Evolutionary conservation across 1,284 basidiomycete species (phyloP), one percentile per base, ranked within the genome.

Genomic region (Pholiota adiposa): DNA sequence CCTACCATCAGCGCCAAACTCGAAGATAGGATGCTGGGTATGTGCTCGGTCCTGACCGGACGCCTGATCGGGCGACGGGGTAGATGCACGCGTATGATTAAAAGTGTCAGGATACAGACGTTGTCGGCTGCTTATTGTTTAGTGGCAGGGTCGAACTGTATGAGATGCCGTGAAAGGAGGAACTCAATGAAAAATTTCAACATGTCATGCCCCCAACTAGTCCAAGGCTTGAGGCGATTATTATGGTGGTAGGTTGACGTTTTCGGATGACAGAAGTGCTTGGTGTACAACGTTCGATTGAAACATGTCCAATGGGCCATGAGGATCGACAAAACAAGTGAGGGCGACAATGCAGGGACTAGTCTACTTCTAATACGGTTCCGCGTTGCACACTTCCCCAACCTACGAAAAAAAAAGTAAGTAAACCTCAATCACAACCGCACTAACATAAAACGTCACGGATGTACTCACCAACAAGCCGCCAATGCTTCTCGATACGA

Each of bases 401-500:
- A 25, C 81, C 80, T 82, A 54, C 8, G 34, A n/a, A 40, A 54
- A 34, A 38, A 64, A 62, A 23, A 3, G 16, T 51, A 21, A 52
- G 23, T 51, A 51, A 44, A 38, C 4, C 29, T 34, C 31, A 33
- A 31, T n/a, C n/a, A n/a, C n/a, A n/a, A n/a, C n/a, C n/a, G n/a
- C n/a, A n/a, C n/a, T n/a, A n/a, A n/a, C n/a, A n/a, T n/a, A n/a
- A n/a, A n/a, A n/a, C n/a, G n/a, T 16, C 7, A 43, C 46, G 16
- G 19, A 5, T 36, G 82, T n/a, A n/a, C 88, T 76, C 65, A 88
- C 90, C 91, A 57, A 93, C 91, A 60, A 93, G 82, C 58, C 91
- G 88, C 97, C 97, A 98, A 80, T 98, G 97, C 81, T 98, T 98
- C 79, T 98, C 95, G 68, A 97, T 97, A 69, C 95, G 83, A 63